Base-by-base conservation (phyloP, 345 rosid species). In the Camelina neglecta region DNA sequence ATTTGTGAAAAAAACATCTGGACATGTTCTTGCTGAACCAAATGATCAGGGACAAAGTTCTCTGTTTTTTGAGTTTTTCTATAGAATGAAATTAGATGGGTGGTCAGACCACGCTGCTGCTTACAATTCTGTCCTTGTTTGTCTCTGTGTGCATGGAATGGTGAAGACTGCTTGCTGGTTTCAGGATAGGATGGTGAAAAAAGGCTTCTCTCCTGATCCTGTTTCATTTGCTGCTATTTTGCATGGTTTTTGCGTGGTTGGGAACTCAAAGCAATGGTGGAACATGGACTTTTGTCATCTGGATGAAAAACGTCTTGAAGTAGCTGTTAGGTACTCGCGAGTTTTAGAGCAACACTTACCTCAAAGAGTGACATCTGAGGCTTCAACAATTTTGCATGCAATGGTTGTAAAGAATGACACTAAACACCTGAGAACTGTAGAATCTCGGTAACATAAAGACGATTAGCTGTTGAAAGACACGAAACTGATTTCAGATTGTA, bases 131-230 rank as follows among this genome's bases (percentile, higher is more conserved):
- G 78, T 90, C 65, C 79, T 89, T 7, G 66, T 86, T 62, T 72
- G 86, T 83, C 95, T 92, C 58, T 86, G 85, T 83, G 89, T 75
- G 29, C 85, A 76, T 72, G 85, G 86, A 74, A 88, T 92, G 97
- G 83, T 86, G 65, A 76, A 81, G 62, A 76, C 75, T 80, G 96
- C 98, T 78, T 65, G 85, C 51, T 81, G 55, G 61, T 78, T 92
- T 48, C 81, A 78, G 72, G 85, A 86, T 58, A 80, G 65, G 74
- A 75, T 87, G 91, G 79, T 73, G 65, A 73, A 69, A 26, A 87
- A 83, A 81, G 97, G 95, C 36, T 83, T 86, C 57, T 67, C 72
- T 71, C 89, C 80, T 15, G 89, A 87, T 79, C 83, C 97, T 41
- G 83, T 90, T 63, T 83, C 89, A 42, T 84, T 79, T 71, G 80